A percentile compares a stretch with the other conserved stretches of the same genome.
phyloP scores from a whole-genome alignment of 73 alveolate species.

The Paramecium biaurelia region DNA sequence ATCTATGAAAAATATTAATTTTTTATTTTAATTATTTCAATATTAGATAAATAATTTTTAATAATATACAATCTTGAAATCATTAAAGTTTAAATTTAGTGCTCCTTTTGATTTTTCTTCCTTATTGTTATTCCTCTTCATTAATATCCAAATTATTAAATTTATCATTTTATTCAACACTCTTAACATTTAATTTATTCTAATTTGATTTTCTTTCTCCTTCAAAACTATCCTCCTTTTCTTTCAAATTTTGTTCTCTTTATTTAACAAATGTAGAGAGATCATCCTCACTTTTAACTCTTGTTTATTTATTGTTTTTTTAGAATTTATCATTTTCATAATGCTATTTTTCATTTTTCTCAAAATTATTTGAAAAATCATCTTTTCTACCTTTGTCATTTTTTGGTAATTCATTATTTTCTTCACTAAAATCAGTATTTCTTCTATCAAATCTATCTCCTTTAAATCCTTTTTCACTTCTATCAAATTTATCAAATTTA shows the following conservation, averaged over 20 bases:
- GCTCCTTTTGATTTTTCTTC: not conserved
- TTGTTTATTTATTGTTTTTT: not conserved
- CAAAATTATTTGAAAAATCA: not conserved
- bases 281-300: not conserved
- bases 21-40: not conserved
- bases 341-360: not conserved
- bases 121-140: not conserved
- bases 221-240: not conserved
- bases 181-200: not conserved
- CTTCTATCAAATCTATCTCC: not conserved
- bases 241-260: not conserved
- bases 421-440: not conserved
- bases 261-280: not conserved
- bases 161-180: not conserved
- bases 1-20: not conserved
- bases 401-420: not conserved
- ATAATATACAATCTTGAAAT: not conserved
- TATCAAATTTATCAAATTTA: not conserved
- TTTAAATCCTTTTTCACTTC: not conserved
- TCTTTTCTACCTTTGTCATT: not conserved
- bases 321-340: not conserved
- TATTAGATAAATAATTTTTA: not conserved
- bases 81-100: not conserved
- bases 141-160: not conserved
- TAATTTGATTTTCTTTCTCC: not conserved